These are phyloP conservation scores for Hypoxylon sp. DNA, from an alignment of 2,329 filamentous ascomycete species.

Conservation along the genomic window DNA sequence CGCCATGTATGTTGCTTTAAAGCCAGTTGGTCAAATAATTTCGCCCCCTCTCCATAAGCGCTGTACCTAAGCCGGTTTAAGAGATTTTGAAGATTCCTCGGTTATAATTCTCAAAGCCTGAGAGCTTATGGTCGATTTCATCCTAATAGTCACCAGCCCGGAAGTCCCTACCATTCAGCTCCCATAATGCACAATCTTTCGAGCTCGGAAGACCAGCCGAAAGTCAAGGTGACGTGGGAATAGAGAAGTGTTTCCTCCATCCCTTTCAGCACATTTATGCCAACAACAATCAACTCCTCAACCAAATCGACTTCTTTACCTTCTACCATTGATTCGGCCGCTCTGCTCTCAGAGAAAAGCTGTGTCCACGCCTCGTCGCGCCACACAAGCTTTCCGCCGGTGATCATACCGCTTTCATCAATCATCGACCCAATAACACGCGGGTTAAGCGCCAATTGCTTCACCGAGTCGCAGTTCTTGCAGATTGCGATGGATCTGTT, in stretches of 20 bases:
- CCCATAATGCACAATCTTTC: conserved; percentile 53
- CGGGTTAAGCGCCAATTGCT: conserved; percentile 51
- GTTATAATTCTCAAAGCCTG: too few relatives aligned
- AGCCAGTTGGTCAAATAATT: too few relatives aligned
- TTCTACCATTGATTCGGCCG: background rate
- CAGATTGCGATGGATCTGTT: conserved; percentile 54
- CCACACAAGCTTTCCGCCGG: conserved; percentile 62
- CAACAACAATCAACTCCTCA: conserved; percentile 50
- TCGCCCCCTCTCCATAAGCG: too few relatives aligned
- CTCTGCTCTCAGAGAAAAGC: conserved; percentile 44
- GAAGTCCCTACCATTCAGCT: conserved; percentile 49
- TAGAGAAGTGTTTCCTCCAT: conserved; percentile 62
- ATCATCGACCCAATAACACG: conserved; percentile 51
- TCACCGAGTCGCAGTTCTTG: conserved; percentile 48
- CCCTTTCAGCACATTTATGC: conserved; percentile 52
- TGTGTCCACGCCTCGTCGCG: conserved; percentile 60
- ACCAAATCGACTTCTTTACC: conserved; percentile 50
- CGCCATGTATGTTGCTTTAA: background rate
- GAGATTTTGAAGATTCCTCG: too few relatives aligned
- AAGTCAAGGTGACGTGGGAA: conserved; percentile 61
- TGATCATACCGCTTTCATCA: conserved; percentile 65
- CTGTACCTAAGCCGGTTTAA: too few relatives aligned
- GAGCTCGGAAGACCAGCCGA: conserved; percentile 59
- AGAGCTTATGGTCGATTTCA: background rate
- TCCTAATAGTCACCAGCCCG: too few relatives aligned